These are phyloP conservation scores for Oryza meyeriana DNA, from an alignment of 176 grass and related monocot species.

Conservation along the genomic window DNA sequence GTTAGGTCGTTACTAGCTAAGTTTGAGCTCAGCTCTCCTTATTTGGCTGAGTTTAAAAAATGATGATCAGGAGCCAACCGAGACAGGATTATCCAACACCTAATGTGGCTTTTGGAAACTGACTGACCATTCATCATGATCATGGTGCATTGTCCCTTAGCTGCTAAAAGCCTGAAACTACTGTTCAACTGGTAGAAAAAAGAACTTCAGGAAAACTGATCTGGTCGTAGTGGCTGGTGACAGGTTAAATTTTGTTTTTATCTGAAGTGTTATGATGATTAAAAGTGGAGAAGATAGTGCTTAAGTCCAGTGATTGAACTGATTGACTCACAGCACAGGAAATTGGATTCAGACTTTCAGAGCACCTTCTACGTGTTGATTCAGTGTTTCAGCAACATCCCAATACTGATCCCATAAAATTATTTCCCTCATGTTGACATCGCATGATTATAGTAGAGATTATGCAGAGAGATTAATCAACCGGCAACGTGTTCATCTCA, in stretches of 20 bases:
- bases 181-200: conserved; percentile 18
- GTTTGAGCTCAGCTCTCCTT: too few relatives aligned
- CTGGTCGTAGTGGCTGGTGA: not conserved
- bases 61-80: too few relatives aligned
- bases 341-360: not conserved
- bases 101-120: conserved; percentile 46
- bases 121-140: conserved; percentile 16
- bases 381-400: not conserved
- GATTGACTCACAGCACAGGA: not conserved
- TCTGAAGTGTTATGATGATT: conserved; percentile 15
- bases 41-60: too few relatives aligned
- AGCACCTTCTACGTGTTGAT: not conserved
- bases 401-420: not conserved
- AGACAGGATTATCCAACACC: conserved; percentile 42
- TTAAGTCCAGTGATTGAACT: not conserved
- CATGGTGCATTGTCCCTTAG: not conserved
- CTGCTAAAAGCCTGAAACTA: not conserved
- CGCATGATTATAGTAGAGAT: not conserved
- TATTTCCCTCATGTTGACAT: not conserved
- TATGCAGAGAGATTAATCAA: not conserved
- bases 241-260: not conserved
- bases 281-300: not conserved
- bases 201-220: not conserved
- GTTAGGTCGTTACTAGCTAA: too few relatives aligned
- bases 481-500: not conserved